Percentiles rank a stretch among this genome's conserved stretches.
Evolutionary conservation across 179 eudicot genomes (phyloP).

Genomic region (Amaranthus tricolor): DNA sequence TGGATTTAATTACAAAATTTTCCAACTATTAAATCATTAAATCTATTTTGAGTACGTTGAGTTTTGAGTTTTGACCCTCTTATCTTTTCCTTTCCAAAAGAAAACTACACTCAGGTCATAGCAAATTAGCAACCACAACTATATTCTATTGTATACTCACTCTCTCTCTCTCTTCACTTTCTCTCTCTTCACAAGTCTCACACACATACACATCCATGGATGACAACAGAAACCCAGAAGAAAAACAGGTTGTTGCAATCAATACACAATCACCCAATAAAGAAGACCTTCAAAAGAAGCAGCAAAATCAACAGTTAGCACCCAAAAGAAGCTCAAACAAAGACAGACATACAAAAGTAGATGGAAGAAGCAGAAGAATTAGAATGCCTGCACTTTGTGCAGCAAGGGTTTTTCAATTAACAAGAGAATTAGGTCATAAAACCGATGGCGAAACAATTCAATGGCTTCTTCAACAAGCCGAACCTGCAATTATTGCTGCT

Average conservation of each 20-base stretch:
- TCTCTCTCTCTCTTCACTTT: background rate
- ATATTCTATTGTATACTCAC: constrained; percentile 1
- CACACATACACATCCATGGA: constrained; percentile 28
- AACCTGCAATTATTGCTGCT: constrained; percentile 37
- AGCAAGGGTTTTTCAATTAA: constrained; percentile 38
- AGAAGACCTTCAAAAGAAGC: constrained; percentile 19
- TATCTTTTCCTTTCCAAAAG: background rate
- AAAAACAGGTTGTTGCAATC: constrained; percentile 17
- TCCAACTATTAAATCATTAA: too few species aligned
- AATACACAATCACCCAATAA: constrained; percentile 6
- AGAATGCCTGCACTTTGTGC: constrained; percentile 48
- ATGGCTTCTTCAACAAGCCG: constrained; percentile 46
- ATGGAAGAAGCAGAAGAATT: constrained; percentile 39
- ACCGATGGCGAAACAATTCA: constrained; percentile 48
- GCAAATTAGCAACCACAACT: background rate
- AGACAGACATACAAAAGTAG: constrained; percentile 46
- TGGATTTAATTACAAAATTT: too few species aligned
- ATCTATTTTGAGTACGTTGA: too few species aligned
- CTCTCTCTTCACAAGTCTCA: background rate
- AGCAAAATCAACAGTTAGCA: constrained; percentile 26
- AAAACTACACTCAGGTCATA: background rate
- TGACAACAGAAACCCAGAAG: constrained; percentile 27
- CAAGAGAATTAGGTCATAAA: constrained; percentile 42
- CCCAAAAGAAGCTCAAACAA: constrained; percentile 44
- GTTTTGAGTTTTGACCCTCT: too few species aligned